Evolutionary conservation across 2,329 filamentous ascomycete genomes (phyloP).

Genomic region (Claviceps sorghi): DNA sequence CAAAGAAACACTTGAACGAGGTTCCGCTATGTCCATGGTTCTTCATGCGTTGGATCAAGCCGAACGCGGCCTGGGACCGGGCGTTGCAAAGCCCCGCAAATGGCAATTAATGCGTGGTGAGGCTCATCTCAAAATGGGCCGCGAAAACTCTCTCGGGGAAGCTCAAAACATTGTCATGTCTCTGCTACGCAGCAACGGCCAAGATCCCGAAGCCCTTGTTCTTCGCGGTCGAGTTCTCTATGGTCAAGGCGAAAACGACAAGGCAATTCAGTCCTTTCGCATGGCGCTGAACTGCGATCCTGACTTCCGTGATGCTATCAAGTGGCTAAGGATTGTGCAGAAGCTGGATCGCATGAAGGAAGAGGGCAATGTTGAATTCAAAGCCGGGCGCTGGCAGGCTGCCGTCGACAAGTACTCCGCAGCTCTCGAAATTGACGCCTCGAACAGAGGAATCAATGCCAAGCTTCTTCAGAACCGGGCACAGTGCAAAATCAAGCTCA

Average conservation of each 20-base stretch:
- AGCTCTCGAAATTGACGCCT: constrained; percentile 71
- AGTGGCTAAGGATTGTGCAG: constrained; percentile 77
- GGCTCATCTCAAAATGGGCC: constrained; percentile 85
- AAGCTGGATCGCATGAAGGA: constrained; percentile 89
- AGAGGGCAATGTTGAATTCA: constrained; percentile 83
- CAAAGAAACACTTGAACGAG: constrained; percentile 57
- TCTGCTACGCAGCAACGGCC: constrained; percentile 69
- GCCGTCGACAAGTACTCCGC: constrained; percentile 75
- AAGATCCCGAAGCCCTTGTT: constrained; percentile 87
- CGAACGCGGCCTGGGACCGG: constrained; percentile 59
- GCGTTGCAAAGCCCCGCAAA: constrained; percentile 71
- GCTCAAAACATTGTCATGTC: constrained; percentile 87
- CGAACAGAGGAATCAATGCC: constrained; percentile 83
- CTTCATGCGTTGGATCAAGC: constrained; percentile 85
- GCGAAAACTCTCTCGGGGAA: constrained; percentile 74
- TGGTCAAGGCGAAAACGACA: constrained; percentile 84
- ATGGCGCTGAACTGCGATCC: constrained; percentile 83
- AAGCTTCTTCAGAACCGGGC: constrained; percentile 93
- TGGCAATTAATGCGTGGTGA: constrained; percentile 90
- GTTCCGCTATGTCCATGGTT: constrained; percentile 78
- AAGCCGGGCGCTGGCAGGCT: constrained; percentile 61
- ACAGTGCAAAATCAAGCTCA: constrained; percentile 67
- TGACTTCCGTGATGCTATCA: constrained; percentile 77
- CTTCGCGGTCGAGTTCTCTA: constrained; percentile 80
- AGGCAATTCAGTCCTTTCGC: constrained; percentile 83